Evolutionary conservation across 257 asterid species (phyloP), one percentile per base, ranked within the genome.

Genomic region (Primulina huaijiensis): DNA sequence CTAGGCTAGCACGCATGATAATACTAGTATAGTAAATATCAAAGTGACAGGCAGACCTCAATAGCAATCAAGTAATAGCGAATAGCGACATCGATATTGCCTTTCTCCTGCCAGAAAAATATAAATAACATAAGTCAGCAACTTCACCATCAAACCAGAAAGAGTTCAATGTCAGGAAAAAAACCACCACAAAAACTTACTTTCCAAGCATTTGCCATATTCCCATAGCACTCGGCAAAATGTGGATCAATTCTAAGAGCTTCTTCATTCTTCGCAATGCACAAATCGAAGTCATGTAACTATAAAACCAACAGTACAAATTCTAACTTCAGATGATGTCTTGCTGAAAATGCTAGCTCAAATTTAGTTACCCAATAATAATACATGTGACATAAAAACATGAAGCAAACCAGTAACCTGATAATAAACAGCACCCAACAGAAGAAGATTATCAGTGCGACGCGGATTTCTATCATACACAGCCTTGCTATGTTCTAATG

Each of bases 161-260:
- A 67, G 65, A 77, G 71, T 21, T 70, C 17, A 0, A 8, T 5
- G 21, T 16, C 74, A 71, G 64, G 27, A 53, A 58, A 46, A 63
- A 65, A 64, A 59, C 43, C 55, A 68, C 60, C 25, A 74, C 64
- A 67, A 25, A 35, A 66, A 40, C 63, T 59, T 79, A 94, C 99
- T 96, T 94, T 94, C 90, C 86, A 94, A 74, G 99, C 99, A 83
- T 94, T 94, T n/a, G 97, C 99, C 99, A 91, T 94, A 76, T 94
- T 94, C 62, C 99, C 99, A 80, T 91, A 94, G 79, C 99, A 91
- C 85, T 94, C 99, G 53, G 99, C 97, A 88, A 94, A 91, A 71
- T 83, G 92, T 27, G 99, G 97, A 71, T 94, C 89, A 46, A 94
- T 79, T 52, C 85, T 82, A 50, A 94, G 89, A 67, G 99, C 97